These are phyloP conservation scores for Podila minutissima DNA, from an alignment of 192 early-diverging fungal species.

Conservation along the genomic window DNA sequence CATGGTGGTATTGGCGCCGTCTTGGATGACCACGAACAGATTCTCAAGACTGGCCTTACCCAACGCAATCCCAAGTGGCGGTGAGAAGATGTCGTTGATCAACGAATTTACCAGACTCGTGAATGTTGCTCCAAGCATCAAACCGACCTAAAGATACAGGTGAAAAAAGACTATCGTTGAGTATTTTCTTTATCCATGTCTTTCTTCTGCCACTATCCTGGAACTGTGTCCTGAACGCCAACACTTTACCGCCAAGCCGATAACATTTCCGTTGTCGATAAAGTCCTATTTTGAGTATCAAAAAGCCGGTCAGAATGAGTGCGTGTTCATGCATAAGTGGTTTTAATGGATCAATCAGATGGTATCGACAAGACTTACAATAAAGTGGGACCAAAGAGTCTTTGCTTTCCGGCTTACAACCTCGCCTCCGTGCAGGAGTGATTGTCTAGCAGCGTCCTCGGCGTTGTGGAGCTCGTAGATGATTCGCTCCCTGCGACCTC, in stretches of 20 bases:
- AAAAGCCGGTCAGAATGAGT: no score
- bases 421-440: slow-evolving; percentile 28
- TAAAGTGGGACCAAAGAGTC: slow-evolving; percentile 27
- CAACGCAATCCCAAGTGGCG: slow-evolving; percentile 29
- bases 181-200: no score
- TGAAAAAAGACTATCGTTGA: background rate
- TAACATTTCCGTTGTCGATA: slow-evolving; percentile 48
- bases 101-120: slow-evolving; percentile 28
- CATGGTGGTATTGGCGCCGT: slow-evolving; percentile 18
- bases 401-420: slow-evolving; percentile 18
- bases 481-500: slow-evolving; percentile 22
- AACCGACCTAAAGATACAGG: slow-evolving; percentile 11
- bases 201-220: background rate
- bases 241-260: slow-evolving; percentile 28
- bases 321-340: background rate
- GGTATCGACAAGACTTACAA: background rate
- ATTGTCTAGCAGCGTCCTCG: slow-evolving; percentile 22
- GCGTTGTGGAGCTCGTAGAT: slow-evolving; percentile 26
- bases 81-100: slow-evolving; percentile 37
- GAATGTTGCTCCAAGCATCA: slow-evolving; percentile 35
- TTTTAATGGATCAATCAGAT: background rate
- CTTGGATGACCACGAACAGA: slow-evolving; percentile 40
- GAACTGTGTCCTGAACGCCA: no score
- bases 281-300: slow-evolving; percentile 16
- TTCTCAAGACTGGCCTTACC: slow-evolving; percentile 39